Evolutionary conservation across 2,329 filamentous ascomycete species (phyloP), one percentile per base, ranked within the genome.

Genomic region (Colletotrichum truncatum): DNA sequence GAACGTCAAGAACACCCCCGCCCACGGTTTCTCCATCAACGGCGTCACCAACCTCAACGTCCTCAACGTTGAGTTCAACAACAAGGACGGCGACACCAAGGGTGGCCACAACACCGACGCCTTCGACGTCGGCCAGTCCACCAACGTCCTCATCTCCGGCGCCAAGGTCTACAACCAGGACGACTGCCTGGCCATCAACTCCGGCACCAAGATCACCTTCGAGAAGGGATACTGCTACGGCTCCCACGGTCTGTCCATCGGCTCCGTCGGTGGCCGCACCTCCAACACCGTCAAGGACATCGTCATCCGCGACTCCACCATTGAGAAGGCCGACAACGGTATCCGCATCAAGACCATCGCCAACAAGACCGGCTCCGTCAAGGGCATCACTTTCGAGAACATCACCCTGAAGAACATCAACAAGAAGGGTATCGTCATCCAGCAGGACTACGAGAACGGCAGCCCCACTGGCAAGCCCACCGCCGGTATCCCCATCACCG

Each of bases 151-250:
- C 62, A 88, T 89, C 66, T 78, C 77, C 26, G 82, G 81, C 39
- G 84, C 85, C 34, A 81, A 78, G 30, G 80, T 89, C 54, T 82
- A 86, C 72, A 89, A 89, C 78, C 87, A 89, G 75, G 87, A 89
- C 60, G 87, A 89, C 71, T 89, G 87, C 69, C 77, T 89, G 7
- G 86, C 87, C 28, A 74, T 86, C 67, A 89, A 87, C 77, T 86
- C 83, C 2, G 83, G 82, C 4, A 78, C 74, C 21, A 74, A 82
- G 68, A 84, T 85, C 66, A 78, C 76, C 36, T 83, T 85, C 72
- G 78, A 74, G 18, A 76, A 74, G 36, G 77, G 80, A 6, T 75
- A 77, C 70, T 85, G 83, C 76, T 79, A 74, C 41, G 80, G 80
- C 34, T 79, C 80, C 3, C 80, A 82, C 64, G 80, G 80, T 39